Percentiles rank a stretch among this genome's conserved stretches.
phyloP scores from a whole-genome alignment of 2,329 filamentous ascomycete species.

The Xylariales sp. region DNA sequence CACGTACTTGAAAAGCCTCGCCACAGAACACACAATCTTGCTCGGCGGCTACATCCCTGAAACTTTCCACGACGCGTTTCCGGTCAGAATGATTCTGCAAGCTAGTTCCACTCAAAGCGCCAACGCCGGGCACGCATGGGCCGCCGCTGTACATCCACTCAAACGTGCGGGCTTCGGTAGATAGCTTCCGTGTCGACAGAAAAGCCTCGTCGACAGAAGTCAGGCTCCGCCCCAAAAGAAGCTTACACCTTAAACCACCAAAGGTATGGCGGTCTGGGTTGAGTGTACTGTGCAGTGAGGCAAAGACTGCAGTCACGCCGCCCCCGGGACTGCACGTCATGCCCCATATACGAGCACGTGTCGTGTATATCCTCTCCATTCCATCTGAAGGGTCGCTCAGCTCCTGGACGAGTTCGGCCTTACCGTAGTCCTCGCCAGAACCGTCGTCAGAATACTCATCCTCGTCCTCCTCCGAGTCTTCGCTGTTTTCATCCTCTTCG shows the following conservation, averaged over 20 bases:
- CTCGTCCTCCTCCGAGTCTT: constrained; percentile 17
- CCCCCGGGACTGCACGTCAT: constrained; percentile 47
- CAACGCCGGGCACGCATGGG: constrained; percentile 37
- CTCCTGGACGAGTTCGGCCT: constrained; percentile 14
- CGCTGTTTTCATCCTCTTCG: constrained; percentile 20
- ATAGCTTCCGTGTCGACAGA: constrained; percentile 25
- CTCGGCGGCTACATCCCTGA: constrained; percentile 28
- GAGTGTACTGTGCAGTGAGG: constrained; percentile 43
- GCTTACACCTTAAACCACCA: constrained; percentile 30
- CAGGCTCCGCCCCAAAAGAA: constrained; percentile 30
- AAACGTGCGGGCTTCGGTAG: constrained; percentile 52
- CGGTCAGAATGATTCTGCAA: neutral
- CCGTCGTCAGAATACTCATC: constrained; percentile 27
- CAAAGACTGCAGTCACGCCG: constrained; percentile 46
- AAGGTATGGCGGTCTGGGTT: constrained; percentile 39
- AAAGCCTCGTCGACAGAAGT: constrained; percentile 8
- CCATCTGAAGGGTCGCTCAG: constrained; percentile 22
- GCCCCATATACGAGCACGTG: constrained; percentile 50
- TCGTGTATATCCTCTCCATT: constrained; percentile 40
- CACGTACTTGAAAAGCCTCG: constrained; percentile 26
- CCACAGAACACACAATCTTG: constrained; percentile 47
- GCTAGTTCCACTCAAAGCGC: constrained; percentile 1
- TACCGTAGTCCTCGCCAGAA: constrained; percentile 15
- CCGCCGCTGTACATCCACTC: constrained; percentile 57
- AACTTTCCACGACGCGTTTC: constrained; percentile 26